Evolutionary conservation across 768 basidiomycete species (phyloP), one percentile per base, ranked within the genome.

Genomic region (Lactarius evosmus): DNA sequence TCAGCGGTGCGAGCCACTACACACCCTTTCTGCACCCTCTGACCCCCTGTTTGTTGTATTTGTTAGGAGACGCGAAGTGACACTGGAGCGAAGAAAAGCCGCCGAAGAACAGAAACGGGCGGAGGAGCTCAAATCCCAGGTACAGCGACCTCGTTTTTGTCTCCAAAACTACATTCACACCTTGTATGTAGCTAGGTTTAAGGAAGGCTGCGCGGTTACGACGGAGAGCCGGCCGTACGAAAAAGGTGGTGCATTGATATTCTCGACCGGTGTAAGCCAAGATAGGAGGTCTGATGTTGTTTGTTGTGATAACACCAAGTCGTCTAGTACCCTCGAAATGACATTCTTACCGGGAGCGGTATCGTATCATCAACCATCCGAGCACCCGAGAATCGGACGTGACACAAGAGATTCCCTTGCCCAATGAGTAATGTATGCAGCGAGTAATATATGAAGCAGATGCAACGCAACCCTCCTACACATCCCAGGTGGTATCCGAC

Each of bases 221-320:
- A 61, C 83, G 87, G 61, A 88, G 78, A 75, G 86, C 85, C 54
- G 91, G 91, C 46, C 79, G 89, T 38, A 85, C 84, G 46, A 93
- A 91, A 74, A 93, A 91, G 74, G 82, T 94, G 63, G 88, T 88
- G 64, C 88, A 89, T 44, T 92, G 73, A 84, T 59, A n/a, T 14
- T 38, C 50, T 32, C 17, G 30, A 30, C 6, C 29, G 30, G 30
- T 52, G 51, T 27, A 22, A 46, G 22, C 44, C 44, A n/a, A 46
- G 19, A 46, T 46, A 11, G 44, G 44, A 44, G 11, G 46, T 49
- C n/a, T 6, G 8, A 34, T 17, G 40, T n/a, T n/a, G n/a, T n/a
- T n/a, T n/a, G n/a, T n/a, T n/a, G n/a, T 22, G 9, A 11, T 44
- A 19, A 12, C 46, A 11, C n/a, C 9, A 22, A 7, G n/a, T 11